Evolutionary conservation across 1,284 basidiomycete genomes (phyloP), one percentile per base, ranked within the genome.

Genomic region (Coniophora puteana): DNA sequence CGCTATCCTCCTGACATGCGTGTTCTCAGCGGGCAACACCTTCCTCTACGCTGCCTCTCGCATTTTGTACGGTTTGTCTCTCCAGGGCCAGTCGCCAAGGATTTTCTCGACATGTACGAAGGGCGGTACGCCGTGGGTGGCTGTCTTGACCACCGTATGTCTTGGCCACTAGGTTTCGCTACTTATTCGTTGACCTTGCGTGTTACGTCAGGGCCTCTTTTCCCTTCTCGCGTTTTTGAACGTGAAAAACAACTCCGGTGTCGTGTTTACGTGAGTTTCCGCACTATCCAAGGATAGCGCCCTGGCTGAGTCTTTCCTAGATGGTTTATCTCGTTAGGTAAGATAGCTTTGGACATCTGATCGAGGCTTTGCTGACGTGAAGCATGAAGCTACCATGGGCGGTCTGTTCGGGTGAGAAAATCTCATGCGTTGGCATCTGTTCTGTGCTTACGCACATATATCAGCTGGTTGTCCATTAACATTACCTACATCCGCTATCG

Each of bases 11-110:
- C 80, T 83, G 61, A 76, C 76, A 18, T 80, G 73, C 36, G 91
- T 91, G 3, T 90, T 92, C 73, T 91, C 86, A 6, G 87, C 92
- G 4, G 85, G 82, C 32, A 92, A 89, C 65, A 84, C 81, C 22
- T 83, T 77, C 68, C 58, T 93, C 29, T 95, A 88, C 70, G 81
- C 83, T 43, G 70, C 86, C 1, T 89, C 87, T 8, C 83, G 93
- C 54, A 83, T 89, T 18, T 68, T 93, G 20, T 93, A 92, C 57
- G 90, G 89, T 29, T 71, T 94, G 22, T 77, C 89, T 0, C 66
- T 89, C 34, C 80, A 86, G 41, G 80, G 84, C 2, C 86, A 91
- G 59, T 83, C 85, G 3, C 85, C 85, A 0, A 69, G 58, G 45
- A 60, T 80, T 48, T 68, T 88, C 49, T 50, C 73, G 3, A 71